Evolutionary conservation across 2,329 filamentous ascomycete genomes (phyloP).

Genomic region (Trichoderma koningii): DNA sequence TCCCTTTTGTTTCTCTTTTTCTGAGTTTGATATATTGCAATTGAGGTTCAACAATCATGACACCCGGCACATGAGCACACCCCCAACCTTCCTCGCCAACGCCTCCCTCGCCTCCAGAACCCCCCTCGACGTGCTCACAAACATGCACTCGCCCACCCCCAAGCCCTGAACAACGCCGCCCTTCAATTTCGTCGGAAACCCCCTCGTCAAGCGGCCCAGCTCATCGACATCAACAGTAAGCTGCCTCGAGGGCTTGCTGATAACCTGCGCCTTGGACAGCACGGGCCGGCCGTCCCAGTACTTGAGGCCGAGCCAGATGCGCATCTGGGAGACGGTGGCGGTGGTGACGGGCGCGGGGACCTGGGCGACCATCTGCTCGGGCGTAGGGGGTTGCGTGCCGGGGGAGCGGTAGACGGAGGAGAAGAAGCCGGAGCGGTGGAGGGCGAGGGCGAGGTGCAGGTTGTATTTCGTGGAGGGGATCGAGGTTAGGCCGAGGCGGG

Average conservation of each 20-base stretch:
- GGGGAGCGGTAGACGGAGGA: slow-evolving; percentile 70
- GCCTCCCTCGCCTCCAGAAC: slow-evolving; percentile 82
- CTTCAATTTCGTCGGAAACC: slow-evolving; percentile 58
- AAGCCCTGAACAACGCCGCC: slow-evolving; percentile 73
- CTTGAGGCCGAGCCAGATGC: slow-evolving; percentile 88
- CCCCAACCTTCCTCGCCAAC: slow-evolving; percentile 77
- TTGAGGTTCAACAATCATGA: slow-evolving; percentile 39
- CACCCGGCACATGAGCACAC: slow-evolving; percentile 73
- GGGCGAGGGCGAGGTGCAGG: slow-evolving; percentile 70
- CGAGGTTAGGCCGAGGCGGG: slow-evolving; percentile 82
- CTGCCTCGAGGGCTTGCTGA: slow-evolving; percentile 74
- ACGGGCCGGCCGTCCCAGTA: slow-evolving; percentile 86
- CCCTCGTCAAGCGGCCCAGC: slow-evolving; percentile 67
- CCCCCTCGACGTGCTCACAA: slow-evolving; percentile 74
- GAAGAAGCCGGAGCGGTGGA: slow-evolving; percentile 82
- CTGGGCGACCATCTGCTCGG: slow-evolving; percentile 47
- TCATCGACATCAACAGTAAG: slow-evolving; percentile 66
- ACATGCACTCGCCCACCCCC: slow-evolving; percentile 79
- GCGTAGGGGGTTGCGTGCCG: slow-evolving; percentile 58
- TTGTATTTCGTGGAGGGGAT: slow-evolving; percentile 80
- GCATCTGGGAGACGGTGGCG: slow-evolving; percentile 70
- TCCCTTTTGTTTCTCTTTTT: not conserved
- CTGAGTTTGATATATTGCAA: not conserved
- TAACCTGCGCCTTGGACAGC: slow-evolving; percentile 63
- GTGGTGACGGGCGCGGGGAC: slow-evolving; percentile 63